Evolutionary conservation across 192 early-diverging fungal species (phyloP).

Genomic region (Gonapodya sp.): DNA sequence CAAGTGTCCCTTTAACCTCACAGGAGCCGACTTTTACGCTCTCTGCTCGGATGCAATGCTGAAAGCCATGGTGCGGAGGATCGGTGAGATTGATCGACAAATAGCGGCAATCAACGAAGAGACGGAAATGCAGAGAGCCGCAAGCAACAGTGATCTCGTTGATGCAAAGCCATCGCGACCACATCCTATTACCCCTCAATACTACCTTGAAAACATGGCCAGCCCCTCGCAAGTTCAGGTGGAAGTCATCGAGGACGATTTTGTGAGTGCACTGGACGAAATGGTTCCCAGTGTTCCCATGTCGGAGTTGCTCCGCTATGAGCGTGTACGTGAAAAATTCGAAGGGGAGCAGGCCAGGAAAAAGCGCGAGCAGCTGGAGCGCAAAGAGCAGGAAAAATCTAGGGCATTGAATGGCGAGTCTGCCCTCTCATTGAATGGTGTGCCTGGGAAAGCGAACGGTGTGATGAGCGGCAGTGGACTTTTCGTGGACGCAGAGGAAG

Average conservation of each 20-base stretch:
- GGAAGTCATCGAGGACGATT: conserved; percentile 72
- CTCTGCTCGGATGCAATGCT: conserved; percentile 95
- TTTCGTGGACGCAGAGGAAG: background rate
- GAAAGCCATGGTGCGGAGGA: conserved; percentile 87
- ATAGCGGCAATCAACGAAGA: conserved; percentile 30
- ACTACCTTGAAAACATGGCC: conserved; percentile 81
- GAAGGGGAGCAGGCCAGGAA: conserved; percentile 26
- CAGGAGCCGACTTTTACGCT: conserved; percentile 98
- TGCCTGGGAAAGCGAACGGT: background rate
- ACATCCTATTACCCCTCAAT: conserved; percentile 68
- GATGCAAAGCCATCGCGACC: background rate
- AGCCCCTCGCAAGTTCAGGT: conserved; percentile 62
- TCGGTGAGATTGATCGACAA: conserved; percentile 53
- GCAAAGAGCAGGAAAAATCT: background rate
- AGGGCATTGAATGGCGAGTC: background rate
- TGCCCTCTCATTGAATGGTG: background rate
- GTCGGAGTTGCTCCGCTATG: conserved; percentile 80
- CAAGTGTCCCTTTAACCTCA: conserved; percentile 81
- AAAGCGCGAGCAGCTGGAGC: background rate
- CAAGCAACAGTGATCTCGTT: background rate
- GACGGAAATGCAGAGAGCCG: background rate
- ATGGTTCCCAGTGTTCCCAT: conserved; percentile 81
- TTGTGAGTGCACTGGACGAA: conserved; percentile 69
- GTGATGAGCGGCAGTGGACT: background rate
- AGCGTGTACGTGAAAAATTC: conserved; percentile 70